Evolutionary conservation across 805 yeast genomes (phyloP), one percentile per base, ranked within the genome.

Genomic region (Candida railenensis): DNA sequence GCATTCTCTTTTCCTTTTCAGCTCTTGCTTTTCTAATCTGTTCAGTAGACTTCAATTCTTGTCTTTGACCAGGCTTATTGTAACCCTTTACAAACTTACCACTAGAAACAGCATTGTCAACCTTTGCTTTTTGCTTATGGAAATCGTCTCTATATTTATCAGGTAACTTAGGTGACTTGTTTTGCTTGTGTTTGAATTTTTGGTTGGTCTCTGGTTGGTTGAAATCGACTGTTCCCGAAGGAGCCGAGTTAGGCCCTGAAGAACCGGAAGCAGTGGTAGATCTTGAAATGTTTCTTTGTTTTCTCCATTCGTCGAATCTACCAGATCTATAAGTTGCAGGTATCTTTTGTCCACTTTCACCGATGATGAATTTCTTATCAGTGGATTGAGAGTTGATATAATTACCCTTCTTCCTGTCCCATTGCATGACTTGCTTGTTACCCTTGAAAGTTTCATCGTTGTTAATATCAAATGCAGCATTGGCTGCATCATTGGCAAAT

Each of bases 381-480:
- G 84, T 73, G 52, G 94, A 88, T 57, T 80, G 83, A 16, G 88
- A 76, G 63, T 88, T 88, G 60, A 91, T 79, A 66, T 88, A 92
- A 53, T 89, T 89, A 59, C 95, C 94, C 66, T 87, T 85, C 78
- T 89, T 89, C 66, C 80, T 87, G 69, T 92, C 97, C 99, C 99
- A 92, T 61, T 81, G 78, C 77, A 87, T 84, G 19, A 83, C 82
- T 61, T 85, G 91, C 49, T 77, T 82, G 63, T 85, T 84, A 42
- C 69, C 79, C 59, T 79, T 83, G 38, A 82, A 77, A 55, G 84
- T 87, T 51, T 90, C 96, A 56, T 87, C 90, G 40, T 76, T 81
- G 48, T 77, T 84, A 55, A 94, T 71, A 59, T 91, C 97, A 66
- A 90, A 92, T 0, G 96, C 76, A 0, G 96, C 97, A 25, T 74